Evolutionary conservation across 441 rosid genomes (phyloP), one percentile per base, ranked within the genome.

Genomic region (Isatis lusitanica): DNA sequence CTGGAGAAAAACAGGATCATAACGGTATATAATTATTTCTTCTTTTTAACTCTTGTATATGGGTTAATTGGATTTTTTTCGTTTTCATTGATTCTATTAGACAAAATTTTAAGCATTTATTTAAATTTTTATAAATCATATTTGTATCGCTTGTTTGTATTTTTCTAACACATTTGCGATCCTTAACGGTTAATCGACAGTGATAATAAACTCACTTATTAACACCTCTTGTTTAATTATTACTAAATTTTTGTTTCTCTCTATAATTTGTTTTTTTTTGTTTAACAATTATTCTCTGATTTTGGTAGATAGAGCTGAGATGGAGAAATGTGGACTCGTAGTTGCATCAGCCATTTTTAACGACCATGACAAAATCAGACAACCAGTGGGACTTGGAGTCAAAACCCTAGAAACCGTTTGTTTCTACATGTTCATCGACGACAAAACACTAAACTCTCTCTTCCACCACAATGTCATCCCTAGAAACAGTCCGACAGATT

Each of bases 331-430:
- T 68, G 92, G 85, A 55, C 68, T 90, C 35, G 94, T 88, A 10
- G 96, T 91, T 51, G 92, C 82, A 50, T 91, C 98, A n/a, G 98
- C 97, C 5, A 89, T 94, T 61, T 88, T 91, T 84, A 87, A 90
- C 73, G 86, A 91, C 73, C 94, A 91, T 69, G 98, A 91, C 81
- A 91, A 91, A 75, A 86, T 94, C 64, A 80, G 97, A 66, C 98
- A 94, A 75, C 97, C 98, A 4, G 78, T 66, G 46, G 90, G 96
- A 48, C 88, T 94, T 8, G 97, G 96, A 63, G 83, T 87, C 55
- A 82, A 86, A 66, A 90, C 97, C 28, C 30, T 82, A 44, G 78
- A 78, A 31, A 57, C 31, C 3, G 88, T 84, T 40, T 90, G 97
- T 44, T 94, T 94, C 86, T 91, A 86, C 92, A 85, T 94, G 94